phyloP scores from a whole-genome alignment of 2,329 filamentous ascomycete species.

The Fusarium mundagurra region DNA sequence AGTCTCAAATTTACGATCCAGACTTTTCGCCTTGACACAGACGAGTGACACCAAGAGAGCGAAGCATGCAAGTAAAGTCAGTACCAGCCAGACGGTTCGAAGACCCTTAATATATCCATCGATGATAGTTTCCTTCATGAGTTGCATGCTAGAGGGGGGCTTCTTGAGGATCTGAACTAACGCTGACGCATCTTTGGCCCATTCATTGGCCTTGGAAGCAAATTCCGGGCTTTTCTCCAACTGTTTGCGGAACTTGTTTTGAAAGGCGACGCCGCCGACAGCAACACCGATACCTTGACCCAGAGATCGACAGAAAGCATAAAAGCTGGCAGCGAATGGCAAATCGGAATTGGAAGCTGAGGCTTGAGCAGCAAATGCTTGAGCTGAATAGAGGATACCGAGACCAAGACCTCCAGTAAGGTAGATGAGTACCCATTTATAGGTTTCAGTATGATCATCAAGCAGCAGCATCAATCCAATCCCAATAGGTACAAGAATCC shows the following conservation, averaged over 20 bases:
- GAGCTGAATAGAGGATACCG: slow-evolving; percentile 71
- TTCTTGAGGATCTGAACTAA: slow-evolving; percentile 58
- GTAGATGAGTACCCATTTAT: slow-evolving; percentile 69
- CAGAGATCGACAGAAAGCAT: slow-evolving; percentile 68
- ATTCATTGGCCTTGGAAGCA: slow-evolving; percentile 52
- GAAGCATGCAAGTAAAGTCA: slow-evolving; percentile 45
- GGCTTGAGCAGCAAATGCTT: slow-evolving; percentile 71
- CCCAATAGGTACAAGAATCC: slow-evolving; percentile 68
- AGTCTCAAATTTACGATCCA: slow-evolving; percentile 38
- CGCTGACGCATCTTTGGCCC: slow-evolving; percentile 66
- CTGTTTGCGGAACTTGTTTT: slow-evolving; percentile 68
- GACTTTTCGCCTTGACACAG: slow-evolving; percentile 31
- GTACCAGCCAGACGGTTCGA: slow-evolving; percentile 46
- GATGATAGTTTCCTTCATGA: slow-evolving; percentile 42
- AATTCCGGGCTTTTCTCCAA: slow-evolving; percentile 59
- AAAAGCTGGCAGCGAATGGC: slow-evolving; percentile 67
- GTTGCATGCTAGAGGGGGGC: slow-evolving; percentile 51
- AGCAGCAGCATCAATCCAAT: slow-evolving; percentile 65
- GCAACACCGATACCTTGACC: slow-evolving; percentile 74
- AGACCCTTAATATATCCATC: slow-evolving; percentile 48
- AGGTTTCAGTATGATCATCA: slow-evolving; percentile 58
- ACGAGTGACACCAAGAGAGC: slow-evolving; percentile 28
- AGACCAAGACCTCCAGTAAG: slow-evolving; percentile 68
- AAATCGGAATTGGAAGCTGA: slow-evolving; percentile 51
- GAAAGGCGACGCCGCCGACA: slow-evolving; percentile 74